Evolutionary conservation across 176 grass and related monocot genomes (phyloP).

Genomic region (Miscanthus lutarioriparius): DNA sequence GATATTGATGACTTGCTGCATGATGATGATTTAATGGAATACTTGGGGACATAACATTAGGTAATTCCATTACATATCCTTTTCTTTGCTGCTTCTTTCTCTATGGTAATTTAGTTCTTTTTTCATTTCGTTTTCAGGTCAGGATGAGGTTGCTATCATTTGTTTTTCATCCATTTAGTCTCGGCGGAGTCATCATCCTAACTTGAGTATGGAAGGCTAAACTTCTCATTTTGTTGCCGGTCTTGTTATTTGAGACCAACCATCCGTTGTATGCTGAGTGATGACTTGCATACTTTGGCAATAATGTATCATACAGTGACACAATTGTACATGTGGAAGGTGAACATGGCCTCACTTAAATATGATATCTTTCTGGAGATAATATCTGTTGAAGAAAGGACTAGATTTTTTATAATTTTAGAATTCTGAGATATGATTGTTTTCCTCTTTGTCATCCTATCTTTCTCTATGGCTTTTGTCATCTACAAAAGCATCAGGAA

Average conservation of each 20-base stretch:
- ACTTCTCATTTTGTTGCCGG: conserved; percentile 35
- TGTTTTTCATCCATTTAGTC: conserved; percentile 40
- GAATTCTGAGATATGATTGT: conserved; percentile 19
- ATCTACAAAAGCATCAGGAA: conserved; percentile 15
- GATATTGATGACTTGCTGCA: conserved; percentile 85
- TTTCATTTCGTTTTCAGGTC: conserved; percentile 44
- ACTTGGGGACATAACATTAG: conserved; percentile 86
- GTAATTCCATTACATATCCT: conserved; percentile 36
- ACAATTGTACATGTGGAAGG: conserved; percentile 42
- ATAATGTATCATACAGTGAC: conserved; percentile 32
- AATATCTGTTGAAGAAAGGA: conserved; percentile 31
- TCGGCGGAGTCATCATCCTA: conserved; percentile 27
- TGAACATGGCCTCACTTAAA: conserved; percentile 30
- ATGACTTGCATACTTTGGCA: conserved; percentile 48
- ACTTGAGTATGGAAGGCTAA: conserved; percentile 50
- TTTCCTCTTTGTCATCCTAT: conserved; percentile 23
- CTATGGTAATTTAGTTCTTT: conserved; percentile 20
- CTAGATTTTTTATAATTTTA: conserved; percentile 21
- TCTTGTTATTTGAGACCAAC: conserved; percentile 24
- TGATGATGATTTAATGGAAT: conserved; percentile 97
- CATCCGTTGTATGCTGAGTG: conserved; percentile 36
- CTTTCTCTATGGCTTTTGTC: conserved; percentile 17
- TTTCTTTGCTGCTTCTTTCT: conserved; percentile 29
- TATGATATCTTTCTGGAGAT: conserved; percentile 28
- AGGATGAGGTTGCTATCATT: conserved; percentile 15